Percentiles rank a stretch among this genome's conserved stretches.
Evolutionary conservation across 2,329 filamentous ascomycete genomes (phyloP).

Genomic region (Talaromyces sp.): DNA sequence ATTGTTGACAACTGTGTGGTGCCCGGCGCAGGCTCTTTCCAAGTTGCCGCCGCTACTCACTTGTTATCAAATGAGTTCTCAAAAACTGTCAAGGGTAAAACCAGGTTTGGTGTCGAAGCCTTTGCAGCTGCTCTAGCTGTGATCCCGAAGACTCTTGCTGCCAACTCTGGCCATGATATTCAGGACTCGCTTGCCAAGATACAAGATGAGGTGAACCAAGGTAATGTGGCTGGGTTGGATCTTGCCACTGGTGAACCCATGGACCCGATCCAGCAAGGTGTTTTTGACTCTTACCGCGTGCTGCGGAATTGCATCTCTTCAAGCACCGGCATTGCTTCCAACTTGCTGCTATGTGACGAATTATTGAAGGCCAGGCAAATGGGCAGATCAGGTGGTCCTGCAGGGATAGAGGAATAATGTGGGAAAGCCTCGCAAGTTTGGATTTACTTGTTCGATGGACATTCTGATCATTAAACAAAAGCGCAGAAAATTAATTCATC

Average conservation of each 20-base stretch:
- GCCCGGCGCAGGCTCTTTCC: conserved; percentile 90
- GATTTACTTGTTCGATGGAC: neutral
- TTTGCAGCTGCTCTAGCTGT: conserved; percentile 92
- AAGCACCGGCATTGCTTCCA: conserved; percentile 90
- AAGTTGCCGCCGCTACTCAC: conserved; percentile 84
- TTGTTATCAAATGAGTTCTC: conserved; percentile 80
- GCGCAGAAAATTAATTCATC: neutral
- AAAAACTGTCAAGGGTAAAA: conserved; percentile 94
- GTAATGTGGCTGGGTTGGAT: conserved; percentile 80
- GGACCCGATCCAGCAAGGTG: conserved; percentile 87
- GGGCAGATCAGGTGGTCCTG: conserved; percentile 47
- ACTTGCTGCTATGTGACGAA: conserved; percentile 92
- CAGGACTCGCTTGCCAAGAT: conserved; percentile 86
- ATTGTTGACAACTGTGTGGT: conserved; percentile 97
- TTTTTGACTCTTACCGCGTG: conserved; percentile 95
- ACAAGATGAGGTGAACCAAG: conserved; percentile 79
- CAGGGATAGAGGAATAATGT: conserved; percentile 36
- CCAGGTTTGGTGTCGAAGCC: conserved; percentile 89
- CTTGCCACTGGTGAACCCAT: conserved; percentile 84
- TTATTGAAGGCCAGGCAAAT: conserved; percentile 97
- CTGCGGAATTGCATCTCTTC: conserved; percentile 90
- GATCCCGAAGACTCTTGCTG: conserved; percentile 95
- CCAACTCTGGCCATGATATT: conserved; percentile 93
- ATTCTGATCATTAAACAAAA: neutral
- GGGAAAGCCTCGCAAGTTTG: neutral